A percentile compares a stretch with the other conserved stretches of the same genome.
Conservation (phyloP, 768 basidiomycete genomes). For the Termitomyces sp. region DNA sequence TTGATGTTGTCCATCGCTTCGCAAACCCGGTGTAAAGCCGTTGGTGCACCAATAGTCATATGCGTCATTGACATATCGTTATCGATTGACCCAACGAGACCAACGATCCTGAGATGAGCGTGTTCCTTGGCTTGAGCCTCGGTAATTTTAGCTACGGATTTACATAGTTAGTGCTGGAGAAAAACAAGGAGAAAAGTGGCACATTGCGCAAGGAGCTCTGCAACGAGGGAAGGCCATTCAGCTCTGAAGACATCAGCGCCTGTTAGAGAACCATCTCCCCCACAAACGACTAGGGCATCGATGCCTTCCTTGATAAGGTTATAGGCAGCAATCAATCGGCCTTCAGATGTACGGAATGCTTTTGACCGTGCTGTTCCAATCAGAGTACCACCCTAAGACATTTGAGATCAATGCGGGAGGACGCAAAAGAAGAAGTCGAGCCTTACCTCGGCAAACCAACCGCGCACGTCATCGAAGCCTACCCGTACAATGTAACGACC, state of each 20-base stretch:
- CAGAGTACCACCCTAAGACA: constrained; percentile 79
- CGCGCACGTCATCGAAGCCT: constrained; percentile 97
- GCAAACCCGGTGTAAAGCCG: constrained; percentile 94
- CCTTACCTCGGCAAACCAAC: constrained; percentile 86
- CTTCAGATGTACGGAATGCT: constrained; percentile 81
- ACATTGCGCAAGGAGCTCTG: constrained; percentile 62
- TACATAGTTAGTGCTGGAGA: neutral
- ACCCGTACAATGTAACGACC: constrained; percentile 92
- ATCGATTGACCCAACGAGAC: constrained; percentile 98
- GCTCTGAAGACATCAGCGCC: constrained; percentile 91
- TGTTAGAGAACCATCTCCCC: constrained; percentile 95
- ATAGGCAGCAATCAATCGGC: constrained; percentile 80
- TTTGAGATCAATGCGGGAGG: neutral
- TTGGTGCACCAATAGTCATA: constrained; percentile 93
- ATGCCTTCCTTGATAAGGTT: constrained; percentile 97
- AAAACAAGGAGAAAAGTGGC: constrained; percentile 10
- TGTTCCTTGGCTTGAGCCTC: constrained; percentile 66
- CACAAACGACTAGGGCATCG: constrained; percentile 94
- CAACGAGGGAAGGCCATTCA: constrained; percentile 90
- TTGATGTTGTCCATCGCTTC: constrained; percentile 98
- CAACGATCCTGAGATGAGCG: constrained; percentile 89
- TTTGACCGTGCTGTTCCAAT: constrained; percentile 91
- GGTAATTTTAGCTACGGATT: constrained; percentile 59
- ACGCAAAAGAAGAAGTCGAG: neutral
- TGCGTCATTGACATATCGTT: constrained; percentile 99